A percentile compares a stretch with the other conserved stretches of the same genome.
phyloP scores from a whole-genome alignment of 192 early-diverging fungal species.

The Coemansia sp. region DNA sequence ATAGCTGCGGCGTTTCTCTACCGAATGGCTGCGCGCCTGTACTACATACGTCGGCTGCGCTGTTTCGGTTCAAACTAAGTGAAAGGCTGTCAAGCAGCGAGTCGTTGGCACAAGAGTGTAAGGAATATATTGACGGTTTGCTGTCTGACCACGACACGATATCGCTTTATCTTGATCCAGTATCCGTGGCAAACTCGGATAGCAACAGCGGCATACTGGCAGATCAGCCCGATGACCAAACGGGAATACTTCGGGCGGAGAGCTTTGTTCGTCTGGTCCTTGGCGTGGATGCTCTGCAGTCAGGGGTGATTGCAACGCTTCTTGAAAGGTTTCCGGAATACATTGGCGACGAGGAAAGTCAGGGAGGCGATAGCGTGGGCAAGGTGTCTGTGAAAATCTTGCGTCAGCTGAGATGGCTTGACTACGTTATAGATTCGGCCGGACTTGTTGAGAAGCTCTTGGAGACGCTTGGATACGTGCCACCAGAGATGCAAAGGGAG shows the following conservation, averaged over 20 bases:
- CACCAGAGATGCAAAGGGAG: conserved; percentile 69
- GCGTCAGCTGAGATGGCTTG: conserved; percentile 76
- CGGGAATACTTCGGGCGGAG: conserved; percentile 29
- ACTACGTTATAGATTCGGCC: conserved; percentile 67
- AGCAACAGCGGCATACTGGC: not conserved
- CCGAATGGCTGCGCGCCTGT: conserved; percentile 2
- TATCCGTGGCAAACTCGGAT: not conserved
- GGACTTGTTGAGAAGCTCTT: conserved; percentile 63
- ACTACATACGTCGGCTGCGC: conserved; percentile 30
- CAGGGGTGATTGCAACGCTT: conserved; percentile 54
- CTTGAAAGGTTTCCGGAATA: conserved; percentile 67
- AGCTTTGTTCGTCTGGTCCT: conserved; percentile 65
- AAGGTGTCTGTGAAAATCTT: conserved; percentile 62
- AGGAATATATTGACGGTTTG: conserved; percentile 30
- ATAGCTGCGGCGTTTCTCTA: conserved; percentile 31
- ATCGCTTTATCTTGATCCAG: conserved; percentile 32
- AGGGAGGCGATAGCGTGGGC: conserved; percentile 25
- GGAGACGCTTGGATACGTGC: conserved; percentile 66
- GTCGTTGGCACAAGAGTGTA: not conserved
- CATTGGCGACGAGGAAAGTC: conserved; percentile 50
- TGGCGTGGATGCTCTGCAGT: conserved; percentile 62
- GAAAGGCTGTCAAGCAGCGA: conserved; percentile 14
- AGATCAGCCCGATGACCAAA: not conserved
- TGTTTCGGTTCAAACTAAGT: conserved; percentile 35
- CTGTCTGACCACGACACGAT: conserved; percentile 33